Evolutionary conservation across 352 stramenopile species (phyloP).

Genomic region (Blastocystis sp.): DNA sequence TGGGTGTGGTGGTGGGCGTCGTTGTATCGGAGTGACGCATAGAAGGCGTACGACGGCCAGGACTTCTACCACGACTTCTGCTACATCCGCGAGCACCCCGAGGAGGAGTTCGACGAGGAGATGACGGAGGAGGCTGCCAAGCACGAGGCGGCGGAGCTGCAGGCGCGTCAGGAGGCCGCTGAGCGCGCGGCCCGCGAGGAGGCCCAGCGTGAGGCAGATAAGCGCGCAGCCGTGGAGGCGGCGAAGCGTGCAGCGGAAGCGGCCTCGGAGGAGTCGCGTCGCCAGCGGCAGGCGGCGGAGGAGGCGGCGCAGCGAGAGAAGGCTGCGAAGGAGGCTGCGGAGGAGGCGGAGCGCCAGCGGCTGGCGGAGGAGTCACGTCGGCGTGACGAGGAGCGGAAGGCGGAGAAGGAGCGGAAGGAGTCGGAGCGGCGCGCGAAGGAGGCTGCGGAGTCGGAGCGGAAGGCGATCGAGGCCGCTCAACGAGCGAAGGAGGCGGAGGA

Average conservation of each 20-base stretch:
- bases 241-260: neutral
- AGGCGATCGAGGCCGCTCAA: neutral
- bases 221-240: neutral
- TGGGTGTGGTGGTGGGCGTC: neutral
- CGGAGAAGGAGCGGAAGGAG: neutral
- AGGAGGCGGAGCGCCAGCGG: neutral
- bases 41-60: constrained; percentile 25
- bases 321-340: neutral
- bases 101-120: neutral
- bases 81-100: constrained; percentile 20
- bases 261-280: neutral
- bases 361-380: neutral
- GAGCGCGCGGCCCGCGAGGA: neutral
- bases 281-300: neutral
- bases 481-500: neutral
- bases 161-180: neutral
- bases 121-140: neutral
- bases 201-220: neutral
- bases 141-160: neutral
- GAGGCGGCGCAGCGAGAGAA: neutral
- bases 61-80: constrained; percentile 51
- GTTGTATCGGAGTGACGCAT: neutral
- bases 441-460: neutral
- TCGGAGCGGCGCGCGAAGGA: neutral
- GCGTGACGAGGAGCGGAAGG: neutral